A percentile compares a stretch with the other conserved stretches of the same genome.
Evolutionary conservation across 2,329 filamentous ascomycete species (phyloP).

Genomic region (Proliferodiscus dingleyae): DNA sequence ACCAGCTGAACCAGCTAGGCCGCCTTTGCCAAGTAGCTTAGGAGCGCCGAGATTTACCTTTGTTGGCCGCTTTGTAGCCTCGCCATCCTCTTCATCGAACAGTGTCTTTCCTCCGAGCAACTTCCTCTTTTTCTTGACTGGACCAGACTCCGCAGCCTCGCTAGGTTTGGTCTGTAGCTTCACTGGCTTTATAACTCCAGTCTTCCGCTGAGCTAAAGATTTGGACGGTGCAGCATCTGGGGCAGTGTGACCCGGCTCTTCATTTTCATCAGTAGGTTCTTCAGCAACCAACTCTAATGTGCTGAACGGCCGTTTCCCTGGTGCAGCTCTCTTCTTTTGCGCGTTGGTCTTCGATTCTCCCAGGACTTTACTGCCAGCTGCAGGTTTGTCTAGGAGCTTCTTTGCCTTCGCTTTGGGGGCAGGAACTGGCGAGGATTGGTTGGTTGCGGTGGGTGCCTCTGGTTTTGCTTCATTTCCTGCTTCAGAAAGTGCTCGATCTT

Average conservation of each 20-base stretch:
- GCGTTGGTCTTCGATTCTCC: slow-evolving; percentile 33
- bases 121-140: slow-evolving; percentile 67
- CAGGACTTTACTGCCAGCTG: too few species aligned
- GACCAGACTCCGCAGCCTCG: slow-evolving; percentile 31
- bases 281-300: slow-evolving; percentile 39
- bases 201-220: slow-evolving; percentile 3
- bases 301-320: slow-evolving; percentile 29
- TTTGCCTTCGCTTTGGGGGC: slow-evolving; percentile 18
- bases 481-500: too few species aligned
- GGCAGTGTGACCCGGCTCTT: slow-evolving; percentile 32
- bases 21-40: slow-evolving; percentile 29
- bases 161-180: slow-evolving; percentile 15
- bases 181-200: slow-evolving; percentile 5
- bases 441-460: slow-evolving; percentile 5
- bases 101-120: slow-evolving; percentile 62
- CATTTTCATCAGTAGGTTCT: slow-evolving; percentile 30
- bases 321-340: slow-evolving; percentile 27
- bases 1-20: slow-evolving; percentile 23
- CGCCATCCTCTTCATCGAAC: slow-evolving; percentile 66
- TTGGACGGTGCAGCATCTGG: slow-evolving; percentile 6
- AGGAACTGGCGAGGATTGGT: slow-evolving; percentile 5
- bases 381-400: slow-evolving; percentile 19
- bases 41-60: slow-evolving; percentile 32
- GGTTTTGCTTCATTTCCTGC: slow-evolving; percentile 3
- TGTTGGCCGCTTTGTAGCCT: slow-evolving; percentile 35